These are phyloP conservation scores for Penicillium verhagenii DNA, from an alignment of 495 filamentous ascomycete genomes.

Conservation along the genomic window DNA sequence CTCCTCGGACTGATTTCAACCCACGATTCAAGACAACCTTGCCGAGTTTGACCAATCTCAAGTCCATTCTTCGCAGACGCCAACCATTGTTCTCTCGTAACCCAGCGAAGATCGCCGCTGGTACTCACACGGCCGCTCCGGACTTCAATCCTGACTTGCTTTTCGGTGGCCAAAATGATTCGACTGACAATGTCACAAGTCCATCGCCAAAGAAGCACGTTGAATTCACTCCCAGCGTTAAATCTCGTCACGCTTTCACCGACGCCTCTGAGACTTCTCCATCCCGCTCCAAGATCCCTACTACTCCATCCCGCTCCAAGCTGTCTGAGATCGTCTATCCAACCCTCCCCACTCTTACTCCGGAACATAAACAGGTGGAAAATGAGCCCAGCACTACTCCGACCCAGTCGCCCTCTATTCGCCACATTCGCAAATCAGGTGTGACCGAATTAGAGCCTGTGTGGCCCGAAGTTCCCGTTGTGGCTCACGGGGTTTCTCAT, in stretches of 20 bases:
- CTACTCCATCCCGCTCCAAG: conserved; percentile 22
- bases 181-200: conserved; percentile 30
- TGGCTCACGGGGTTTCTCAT: conserved; percentile 71
- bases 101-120: conserved; percentile 58
- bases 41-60: conserved; percentile 47
- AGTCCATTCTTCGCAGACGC: conserved; percentile 61
- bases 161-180: conserved; percentile 31
- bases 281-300: conserved; percentile 44
- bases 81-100: conserved; percentile 62
- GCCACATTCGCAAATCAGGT: conserved; percentile 37
- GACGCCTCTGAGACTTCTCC: conserved; percentile 39
- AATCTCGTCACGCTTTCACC: conserved; percentile 39
- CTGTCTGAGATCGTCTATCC: conserved; percentile 43
- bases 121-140: conserved; percentile 55
- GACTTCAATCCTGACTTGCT: conserved; percentile 46
- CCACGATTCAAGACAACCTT: conserved; percentile 43
- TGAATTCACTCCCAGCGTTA: conserved; percentile 56
- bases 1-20: conserved; percentile 47
- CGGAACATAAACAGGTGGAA: conserved; percentile 25
- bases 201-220: conserved; percentile 59
- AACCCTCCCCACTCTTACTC: conserved; percentile 40
- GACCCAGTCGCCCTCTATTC: conserved; percentile 30
- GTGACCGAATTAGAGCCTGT: conserved; percentile 5
- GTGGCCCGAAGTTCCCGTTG: conserved; percentile 39
- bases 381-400: conserved; percentile 1